Percentiles rank a stretch among this genome's conserved stretches.
phyloP scores from a whole-genome alignment of 208 protist genomes.

The Trypanosoma platydactyli region DNA sequence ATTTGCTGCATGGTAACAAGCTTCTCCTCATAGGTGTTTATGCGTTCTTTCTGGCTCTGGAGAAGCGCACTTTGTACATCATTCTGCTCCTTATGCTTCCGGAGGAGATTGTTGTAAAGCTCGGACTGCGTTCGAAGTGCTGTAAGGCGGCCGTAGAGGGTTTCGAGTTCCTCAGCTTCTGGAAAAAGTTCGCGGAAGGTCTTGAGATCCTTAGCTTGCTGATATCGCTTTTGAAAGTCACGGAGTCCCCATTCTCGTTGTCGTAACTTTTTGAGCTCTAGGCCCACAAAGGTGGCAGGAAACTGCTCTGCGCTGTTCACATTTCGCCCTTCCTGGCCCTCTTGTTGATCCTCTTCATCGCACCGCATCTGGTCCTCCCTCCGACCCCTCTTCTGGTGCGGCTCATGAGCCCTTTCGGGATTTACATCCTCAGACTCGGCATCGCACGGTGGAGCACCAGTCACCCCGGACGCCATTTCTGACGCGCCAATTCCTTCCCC shows the following conservation, averaged over 20 bases:
- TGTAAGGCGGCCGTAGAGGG: constrained; percentile 65
- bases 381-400: constrained; percentile 30
- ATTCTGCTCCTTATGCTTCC: constrained; percentile 84
- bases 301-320: constrained; percentile 10
- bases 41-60: constrained; percentile 79
- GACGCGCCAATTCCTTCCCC: too few species aligned
- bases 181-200: constrained; percentile 76
- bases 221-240: constrained; percentile 72
- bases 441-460: neutral
- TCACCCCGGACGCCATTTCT: neutral
- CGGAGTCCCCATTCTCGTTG: constrained; percentile 62
- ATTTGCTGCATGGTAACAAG: constrained; percentile 84
- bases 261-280: constrained; percentile 76
- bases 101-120: constrained; percentile 81
- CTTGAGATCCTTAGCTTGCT: constrained; percentile 47
- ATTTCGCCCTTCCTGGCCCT: constrained; percentile 3
- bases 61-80: constrained; percentile 81
- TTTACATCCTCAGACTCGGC: neutral
- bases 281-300: constrained; percentile 56
- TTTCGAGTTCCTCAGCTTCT: constrained; percentile 79
- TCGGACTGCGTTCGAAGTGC: constrained; percentile 73
- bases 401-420: neutral
- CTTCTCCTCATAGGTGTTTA: constrained; percentile 81
- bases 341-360: constrained; percentile 6
- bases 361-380: constrained; percentile 16